Evolutionary conservation across 768 basidiomycete genomes (phyloP), one percentile per base, ranked within the genome.

Genomic region (Xerocomellus chrysenteron): DNA sequence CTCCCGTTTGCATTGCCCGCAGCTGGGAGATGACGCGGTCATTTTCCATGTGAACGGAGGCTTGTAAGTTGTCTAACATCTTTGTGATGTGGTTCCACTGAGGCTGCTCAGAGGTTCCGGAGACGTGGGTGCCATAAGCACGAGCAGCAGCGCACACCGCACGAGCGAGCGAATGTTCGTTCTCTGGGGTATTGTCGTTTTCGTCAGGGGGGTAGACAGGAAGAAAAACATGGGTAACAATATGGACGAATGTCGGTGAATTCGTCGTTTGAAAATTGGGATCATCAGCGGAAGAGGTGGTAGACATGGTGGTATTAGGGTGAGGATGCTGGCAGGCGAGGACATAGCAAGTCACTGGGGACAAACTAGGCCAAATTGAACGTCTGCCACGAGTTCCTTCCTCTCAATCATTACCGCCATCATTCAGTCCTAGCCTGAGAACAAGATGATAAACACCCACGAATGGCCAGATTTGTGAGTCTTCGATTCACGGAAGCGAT

Each of bases 161-260:
- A 19, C 32, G 47, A 45, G 49, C 19, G 2, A 56, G 54, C 12
- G 46, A 24, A 37, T 28, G 35, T 3, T 62, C 47, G 14, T 56
- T 52, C 19, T 32, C 17, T 26, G 14, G 14, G 28, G 50, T 26
- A 36, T 49, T 10, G 32, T 52, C 50, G 16, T 50, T 26, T 11
- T 8, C n/a, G 7, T 33, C n/a, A 7, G 54, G 54, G 35, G 45
- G 50, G 16, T 41, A 9, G 19, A 56, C 26, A 5, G 54, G 54
- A 48, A 50, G 39, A 33, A 59, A 55, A 0, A 59, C 58, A 47
- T 59, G 54, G 36, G 44, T 45, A 28, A 59, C 28, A 19, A 37
- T 19, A 19, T 59, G 52, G 26, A 5, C 26, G 26, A 26, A 26
- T 26, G n/a, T n/a, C n/a, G 26, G 26, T 26, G 26, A 26, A 26